A percentile compares a stretch with the other conserved stretches of the same genome.
Evolutionary conservation across 345 rosid genomes (phyloP).

Genomic region (Euphorbia lathyris): DNA sequence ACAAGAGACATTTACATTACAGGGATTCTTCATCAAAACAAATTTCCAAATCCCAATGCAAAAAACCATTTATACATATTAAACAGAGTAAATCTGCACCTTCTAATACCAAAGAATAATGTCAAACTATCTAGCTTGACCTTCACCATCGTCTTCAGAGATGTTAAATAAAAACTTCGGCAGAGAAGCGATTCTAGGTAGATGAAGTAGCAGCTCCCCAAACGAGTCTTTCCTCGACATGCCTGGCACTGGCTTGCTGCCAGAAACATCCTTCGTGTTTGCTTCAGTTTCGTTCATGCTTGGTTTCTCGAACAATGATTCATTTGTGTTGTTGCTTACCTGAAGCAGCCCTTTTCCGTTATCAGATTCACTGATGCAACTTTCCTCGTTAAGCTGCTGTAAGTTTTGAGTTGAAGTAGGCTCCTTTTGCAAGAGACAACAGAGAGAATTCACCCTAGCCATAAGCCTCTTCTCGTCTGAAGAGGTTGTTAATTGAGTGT

Average conservation of each 20-base stretch:
- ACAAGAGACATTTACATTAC: conserved; percentile 30
- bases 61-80: conserved; percentile 9
- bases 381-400: conserved; percentile 57
- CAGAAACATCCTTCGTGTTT: conserved; percentile 42
- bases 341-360: conserved; percentile 37
- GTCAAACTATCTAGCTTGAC: conserved; percentile 42
- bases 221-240: conserved; percentile 93
- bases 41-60: conserved; percentile 52
- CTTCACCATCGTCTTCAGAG: conserved; percentile 75
- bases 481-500: conserved; percentile 58
- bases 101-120: not conserved
- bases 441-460: conserved; percentile 96
- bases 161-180: conserved; percentile 93
- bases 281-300: conserved; percentile 37
- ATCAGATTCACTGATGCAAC: conserved; percentile 23
- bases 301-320: conserved; percentile 31
- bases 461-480: conserved; percentile 93
- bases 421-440: conserved; percentile 92
- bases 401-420: conserved; percentile 39
- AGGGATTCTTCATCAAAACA: conserved; percentile 60
- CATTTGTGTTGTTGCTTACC: conserved; percentile 19
- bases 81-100: conserved; percentile 17
- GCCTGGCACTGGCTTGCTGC: conserved; percentile 54
- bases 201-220: conserved; percentile 77
- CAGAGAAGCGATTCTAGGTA: conserved; percentile 84